Base-by-base conservation (phyloP, 495 filamentous ascomycete genomes). In the Tirmania nivea region DNA sequence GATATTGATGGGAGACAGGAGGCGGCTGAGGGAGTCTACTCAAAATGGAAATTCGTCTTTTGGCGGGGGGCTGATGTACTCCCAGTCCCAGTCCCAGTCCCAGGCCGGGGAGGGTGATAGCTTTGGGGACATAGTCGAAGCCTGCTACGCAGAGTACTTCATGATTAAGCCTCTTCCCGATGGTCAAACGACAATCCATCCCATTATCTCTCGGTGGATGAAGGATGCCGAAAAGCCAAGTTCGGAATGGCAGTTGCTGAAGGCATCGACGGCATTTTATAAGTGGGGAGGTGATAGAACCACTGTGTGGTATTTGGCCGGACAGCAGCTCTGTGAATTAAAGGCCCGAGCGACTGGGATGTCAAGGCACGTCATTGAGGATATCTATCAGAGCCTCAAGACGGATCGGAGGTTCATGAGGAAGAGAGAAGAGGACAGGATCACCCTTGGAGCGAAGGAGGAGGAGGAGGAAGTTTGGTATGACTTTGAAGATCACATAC, bases 221-320 rank as follows among this genome's bases (percentile, higher is more conserved):
- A 67, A 68, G 31, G 64, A 58, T 6, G 56, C 60, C 4, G 68
- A 70, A 12, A 69, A 70, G 52, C 67, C 64, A 10, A 60, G 68
- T 17, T 71, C 69, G 7, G 48, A 66, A 11, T 83, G 77, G 76
- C 65, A 67, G 10, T 64, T 79, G 8, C 54, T 86, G 9, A 72
- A 81, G 55, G 83, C 84, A 0, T 83, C 80, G 3, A 69, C 67
- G 2, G 65, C 71, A 3, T 86, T 83, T 60, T 66, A 67, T 39
- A 55, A 62, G 42, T 70, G 66, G 48, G 68, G 71, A 49, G 54
- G 56, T 0, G 65, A 56, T 1, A 68, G 52, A 16, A 61, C 48
- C 8, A 75, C 84, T 49, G 68, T 73, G 11, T 83, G 83, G 69
- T 70, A 75, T 52, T 76, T 84, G 39, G 78, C 79, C 10, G 81